Base-by-base conservation (phyloP, 2,329 filamentous ascomycete genomes). In the Colletotrichum simmondsii region DNA sequence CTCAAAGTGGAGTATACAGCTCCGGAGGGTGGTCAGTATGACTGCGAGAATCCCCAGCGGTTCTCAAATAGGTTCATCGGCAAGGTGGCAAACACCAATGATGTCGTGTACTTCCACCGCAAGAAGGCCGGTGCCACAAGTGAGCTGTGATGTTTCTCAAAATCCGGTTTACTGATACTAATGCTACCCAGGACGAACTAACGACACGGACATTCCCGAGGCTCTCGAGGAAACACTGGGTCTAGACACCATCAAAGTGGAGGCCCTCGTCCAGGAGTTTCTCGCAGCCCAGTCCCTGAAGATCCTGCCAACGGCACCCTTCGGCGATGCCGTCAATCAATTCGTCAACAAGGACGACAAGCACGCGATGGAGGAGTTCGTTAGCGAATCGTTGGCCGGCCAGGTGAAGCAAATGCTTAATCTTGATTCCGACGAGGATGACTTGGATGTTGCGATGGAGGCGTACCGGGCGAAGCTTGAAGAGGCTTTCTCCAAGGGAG, bases 301-400 rank as follows among this genome's bases (percentile, higher is more conserved):
- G 71, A 97, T 99, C 61, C 87, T 99, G 0, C 97, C 97, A 0
- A 94, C 98, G 78, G 97, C 95, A 35, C 93, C 93, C 0, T 98
- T 99, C 78, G 94, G 95, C 19, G 95, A 98, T 78, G 97, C 97
- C 0, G 95, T 99, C 5, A 92, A 92, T 59, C 94, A 97, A 74
- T 99, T 97, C 77, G 95, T 99, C 30, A 92, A 95, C 80, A 98
- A 98, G 77, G 95, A 98, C 76, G 97, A 99, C 84, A 97, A 95
- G 79, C 92, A 97, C 77, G 95, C 95, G 3, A 95, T 98, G 92
- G 92, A 95, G 78, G 86, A 91, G 56, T 96, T 96, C 77, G 92
- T 96, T 11, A 90, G 89, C 26, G 92, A 95, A 37, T 93, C 92
- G 16, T 84, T 96, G 2, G 87, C 90, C 2, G 90, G 88, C 26